Conservation (phyloP, 2,329 filamentous ascomycete genomes). For the Pleoardoris graminearum region DNA sequence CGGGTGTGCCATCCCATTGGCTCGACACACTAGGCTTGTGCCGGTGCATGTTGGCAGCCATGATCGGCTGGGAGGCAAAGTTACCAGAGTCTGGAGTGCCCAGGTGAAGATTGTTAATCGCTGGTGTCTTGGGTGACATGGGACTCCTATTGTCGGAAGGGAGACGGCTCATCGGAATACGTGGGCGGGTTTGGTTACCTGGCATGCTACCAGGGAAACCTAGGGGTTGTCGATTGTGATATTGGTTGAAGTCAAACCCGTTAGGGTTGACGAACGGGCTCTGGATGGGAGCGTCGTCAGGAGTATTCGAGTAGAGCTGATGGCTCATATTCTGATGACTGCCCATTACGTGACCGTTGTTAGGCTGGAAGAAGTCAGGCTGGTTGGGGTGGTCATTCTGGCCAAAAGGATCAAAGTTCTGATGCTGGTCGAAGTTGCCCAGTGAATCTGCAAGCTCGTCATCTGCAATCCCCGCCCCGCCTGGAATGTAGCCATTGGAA, state of each 20-base stretch:
- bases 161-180: constrained; percentile 58
- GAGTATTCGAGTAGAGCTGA: constrained; percentile 81
- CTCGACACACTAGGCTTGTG: constrained; percentile 85
- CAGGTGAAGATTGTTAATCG: constrained; percentile 72
- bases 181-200: constrained; percentile 39
- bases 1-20: constrained; percentile 87
- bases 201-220: constrained; percentile 38
- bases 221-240: constrained; percentile 65
- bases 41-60: constrained; percentile 64
- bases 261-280: constrained; percentile 75
- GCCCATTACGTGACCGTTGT: constrained; percentile 54
- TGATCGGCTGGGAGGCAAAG: constrained; percentile 78
- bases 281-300: constrained; percentile 87
- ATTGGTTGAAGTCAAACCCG: constrained; percentile 76
- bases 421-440: constrained; percentile 55
- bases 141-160: constrained; percentile 75
- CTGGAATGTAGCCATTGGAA: constrained; percentile 72
- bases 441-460: constrained; percentile 82
- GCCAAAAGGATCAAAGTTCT: constrained; percentile 56
- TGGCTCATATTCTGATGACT: constrained; percentile 73
- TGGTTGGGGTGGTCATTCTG: constrained; percentile 60
- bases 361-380: constrained; percentile 50
- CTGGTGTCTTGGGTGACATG: constrained; percentile 84
- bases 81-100: constrained; percentile 70
- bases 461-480: constrained; percentile 78